Percentiles rank a stretch among this genome's conserved stretches.
These are phyloP conservation scores for Paecilomyces dactylethromorphus DNA, from an alignment of 2,329 filamentous ascomycete genomes.

Conservation along the genomic window DNA sequence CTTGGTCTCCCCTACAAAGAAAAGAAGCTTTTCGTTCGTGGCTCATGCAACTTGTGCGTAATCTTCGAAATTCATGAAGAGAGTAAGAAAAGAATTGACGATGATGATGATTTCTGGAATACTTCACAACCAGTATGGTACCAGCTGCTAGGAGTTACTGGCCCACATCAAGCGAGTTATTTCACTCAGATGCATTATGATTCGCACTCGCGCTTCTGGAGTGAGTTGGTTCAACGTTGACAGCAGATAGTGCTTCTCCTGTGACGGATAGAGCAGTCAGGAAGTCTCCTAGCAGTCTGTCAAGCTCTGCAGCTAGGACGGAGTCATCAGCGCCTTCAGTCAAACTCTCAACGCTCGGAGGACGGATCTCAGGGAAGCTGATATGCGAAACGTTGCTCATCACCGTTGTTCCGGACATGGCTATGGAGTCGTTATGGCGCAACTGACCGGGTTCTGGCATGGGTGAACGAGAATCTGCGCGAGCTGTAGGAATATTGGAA, in stretches of 20 bases:
- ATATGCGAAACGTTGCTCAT: constrained; percentile 12
- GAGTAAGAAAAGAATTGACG: not conserved
- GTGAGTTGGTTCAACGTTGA: constrained; percentile 1
- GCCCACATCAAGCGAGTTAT: not conserved
- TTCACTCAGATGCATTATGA: not conserved
- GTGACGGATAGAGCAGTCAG: constrained; percentile 31
- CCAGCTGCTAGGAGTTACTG: not conserved
- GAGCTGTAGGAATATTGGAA: constrained; percentile 4
- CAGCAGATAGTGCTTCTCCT: constrained; percentile 19
- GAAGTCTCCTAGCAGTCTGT: constrained; percentile 34
- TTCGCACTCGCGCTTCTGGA: not conserved
- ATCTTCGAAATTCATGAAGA: not conserved
- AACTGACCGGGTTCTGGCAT: constrained; percentile 12
- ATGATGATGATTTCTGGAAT: not conserved
- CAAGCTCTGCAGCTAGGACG: constrained; percentile 32
- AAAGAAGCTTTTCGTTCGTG: not conserved
- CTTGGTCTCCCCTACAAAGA: not conserved
- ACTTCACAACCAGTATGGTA: not conserved
- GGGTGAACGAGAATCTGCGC: constrained; percentile 2
- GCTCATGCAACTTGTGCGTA: not conserved
- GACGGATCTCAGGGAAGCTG: constrained; percentile 31
- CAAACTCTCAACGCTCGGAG: constrained; percentile 33
- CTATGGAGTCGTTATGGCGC: not conserved
- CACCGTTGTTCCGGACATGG: not conserved
- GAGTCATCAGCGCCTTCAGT: constrained; percentile 30